Evolutionary conservation across 106 monocot species (phyloP).

Genomic region (Hemerocallis citrina): DNA sequence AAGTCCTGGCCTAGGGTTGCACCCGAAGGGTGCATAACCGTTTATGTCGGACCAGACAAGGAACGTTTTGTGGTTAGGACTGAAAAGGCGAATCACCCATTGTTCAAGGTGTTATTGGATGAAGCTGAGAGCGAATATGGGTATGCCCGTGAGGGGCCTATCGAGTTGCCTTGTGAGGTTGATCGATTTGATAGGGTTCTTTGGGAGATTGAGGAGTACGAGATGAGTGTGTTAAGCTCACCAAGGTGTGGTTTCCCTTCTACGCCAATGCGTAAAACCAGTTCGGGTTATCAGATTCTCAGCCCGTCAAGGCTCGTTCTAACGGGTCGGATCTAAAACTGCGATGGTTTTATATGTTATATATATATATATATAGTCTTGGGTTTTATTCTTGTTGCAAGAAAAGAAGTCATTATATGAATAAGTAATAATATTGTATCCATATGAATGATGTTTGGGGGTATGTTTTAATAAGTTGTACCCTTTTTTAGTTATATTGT

Average conservation of each 20-base stretch:
- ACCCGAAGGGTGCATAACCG: conserved; percentile 38
- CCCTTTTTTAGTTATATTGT: too few species aligned
- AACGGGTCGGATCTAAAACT: background rate
- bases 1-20: background rate
- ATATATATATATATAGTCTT: too few species aligned
- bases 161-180: conserved; percentile 47
- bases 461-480: too few species aligned
- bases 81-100: conserved; percentile 44
- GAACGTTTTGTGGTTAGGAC: conserved; percentile 46
- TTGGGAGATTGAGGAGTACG: conserved; percentile 37
- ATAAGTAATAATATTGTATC: too few species aligned
- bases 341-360: too few species aligned
- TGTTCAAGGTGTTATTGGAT: conserved; percentile 41
- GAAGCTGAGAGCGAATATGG: conserved; percentile 60
- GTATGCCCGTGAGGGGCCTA: conserved; percentile 22
- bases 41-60: conserved; percentile 45
- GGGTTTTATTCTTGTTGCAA: too few species aligned
- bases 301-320: conserved; percentile 2
- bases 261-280: background rate
- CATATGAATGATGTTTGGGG: too few species aligned
- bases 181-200: conserved; percentile 27
- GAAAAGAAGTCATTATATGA: too few species aligned
- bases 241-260: conserved; percentile 5
- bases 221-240: background rate
- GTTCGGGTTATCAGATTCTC: background rate